Conservation (phyloP, 768 basidiomycete genomes). For the Amanita pseudoporphyria region DNA sequence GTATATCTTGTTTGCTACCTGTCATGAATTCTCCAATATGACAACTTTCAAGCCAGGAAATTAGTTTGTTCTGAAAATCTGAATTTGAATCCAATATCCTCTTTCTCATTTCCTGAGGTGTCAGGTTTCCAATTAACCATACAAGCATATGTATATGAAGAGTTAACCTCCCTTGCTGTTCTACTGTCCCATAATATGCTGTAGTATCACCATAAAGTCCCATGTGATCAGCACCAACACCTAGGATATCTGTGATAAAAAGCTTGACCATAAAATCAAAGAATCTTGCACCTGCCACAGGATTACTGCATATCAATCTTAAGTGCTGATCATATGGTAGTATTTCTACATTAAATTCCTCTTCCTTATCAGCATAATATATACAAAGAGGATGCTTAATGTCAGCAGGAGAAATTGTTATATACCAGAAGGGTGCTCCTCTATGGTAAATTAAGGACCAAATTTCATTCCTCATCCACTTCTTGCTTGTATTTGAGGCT, state of each 20-base stretch:
- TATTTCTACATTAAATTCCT: too few relatives aligned
- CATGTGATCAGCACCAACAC: conserved; percentile 3
- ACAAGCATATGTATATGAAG: conserved; percentile 22
- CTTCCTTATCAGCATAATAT: too few relatives aligned
- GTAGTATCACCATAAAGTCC: conserved; percentile 14
- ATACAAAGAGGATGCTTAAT: too few relatives aligned
- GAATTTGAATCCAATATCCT: conserved; percentile 14
- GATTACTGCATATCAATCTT: conserved; percentile 10
- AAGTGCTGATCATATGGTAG: conserved; percentile 1
- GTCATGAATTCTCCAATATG: too few relatives aligned
- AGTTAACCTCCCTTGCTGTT: conserved; percentile 21
- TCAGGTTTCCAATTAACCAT: conserved; percentile 19
- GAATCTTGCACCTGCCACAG: conserved; percentile 17
- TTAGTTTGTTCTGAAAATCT: conserved; percentile 13
- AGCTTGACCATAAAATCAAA: conserved; percentile 15
- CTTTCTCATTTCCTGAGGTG: conserved; percentile 24
- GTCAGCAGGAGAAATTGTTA: conserved; percentile 1
- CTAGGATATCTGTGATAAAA: conserved; percentile 3
- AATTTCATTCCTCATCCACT: too few relatives aligned
- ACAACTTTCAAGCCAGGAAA: conserved; percentile 18
- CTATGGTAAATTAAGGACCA: too few relatives aligned
- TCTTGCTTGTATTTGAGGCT: conserved; percentile 20
- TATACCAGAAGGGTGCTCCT: conserved; percentile 9
- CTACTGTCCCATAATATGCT: conserved; percentile 23
- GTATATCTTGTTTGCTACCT: too few relatives aligned